Percentiles rank a stretch among this genome's conserved stretches.
Conservation (phyloP, 257 asterid genomes). For the Solanum peruvianum region DNA sequence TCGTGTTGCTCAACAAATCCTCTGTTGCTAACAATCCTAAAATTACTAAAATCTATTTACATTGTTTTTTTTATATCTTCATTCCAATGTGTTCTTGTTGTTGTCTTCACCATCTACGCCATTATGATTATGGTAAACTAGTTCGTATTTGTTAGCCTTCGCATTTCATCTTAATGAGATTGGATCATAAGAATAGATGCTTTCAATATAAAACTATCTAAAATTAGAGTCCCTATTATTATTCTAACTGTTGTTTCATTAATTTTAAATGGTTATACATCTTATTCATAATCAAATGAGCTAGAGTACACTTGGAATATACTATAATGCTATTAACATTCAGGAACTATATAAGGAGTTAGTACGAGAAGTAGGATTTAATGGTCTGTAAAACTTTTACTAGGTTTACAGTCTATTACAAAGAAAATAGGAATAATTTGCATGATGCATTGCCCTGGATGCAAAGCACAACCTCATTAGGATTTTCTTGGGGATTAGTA, state of each 20-base stretch:
- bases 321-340: neutral
- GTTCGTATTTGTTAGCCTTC: neutral
- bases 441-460: neutral
- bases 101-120: neutral
- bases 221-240: neutral
- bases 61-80: neutral
- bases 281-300: neutral
- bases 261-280: neutral
- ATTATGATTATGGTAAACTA: neutral
- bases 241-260: neutral
- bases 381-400: neutral
- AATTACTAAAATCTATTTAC: neutral
- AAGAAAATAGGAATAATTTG: neutral
- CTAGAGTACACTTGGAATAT: neutral
- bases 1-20: neutral
- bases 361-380: neutral
- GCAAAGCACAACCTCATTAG: neutral
- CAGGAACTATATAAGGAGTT: neutral
- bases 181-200: neutral
- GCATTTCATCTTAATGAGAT: neutral
- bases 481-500: too few relatives aligned
- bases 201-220: neutral
- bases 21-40: neutral
- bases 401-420: neutral
- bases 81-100: neutral